Evolutionary conservation across 129 eudicot genomes (phyloP).

Genomic region (Tagetes erecta): DNA sequence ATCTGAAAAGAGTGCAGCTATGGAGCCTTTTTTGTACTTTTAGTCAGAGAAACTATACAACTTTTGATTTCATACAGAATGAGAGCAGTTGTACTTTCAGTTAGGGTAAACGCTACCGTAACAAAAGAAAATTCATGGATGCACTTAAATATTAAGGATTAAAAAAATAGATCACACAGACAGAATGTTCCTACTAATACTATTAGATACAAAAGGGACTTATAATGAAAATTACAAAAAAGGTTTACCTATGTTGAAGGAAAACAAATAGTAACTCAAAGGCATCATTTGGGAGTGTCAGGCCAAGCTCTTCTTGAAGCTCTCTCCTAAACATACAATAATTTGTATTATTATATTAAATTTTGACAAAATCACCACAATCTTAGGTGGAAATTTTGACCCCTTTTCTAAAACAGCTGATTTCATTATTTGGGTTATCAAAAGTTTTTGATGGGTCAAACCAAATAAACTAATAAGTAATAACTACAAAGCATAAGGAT

Average conservation of each 20-base stretch:
- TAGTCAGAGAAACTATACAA: not conserved
- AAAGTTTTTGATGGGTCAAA: not conserved
- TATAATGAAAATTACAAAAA: not conserved
- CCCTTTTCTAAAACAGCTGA: not conserved
- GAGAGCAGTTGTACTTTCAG: not conserved
- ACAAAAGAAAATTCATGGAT: not conserved
- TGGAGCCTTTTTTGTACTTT: not conserved
- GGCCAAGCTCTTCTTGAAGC: constrained; percentile 95
- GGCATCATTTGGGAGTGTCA: constrained; percentile 84
- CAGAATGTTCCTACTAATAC: not conserved
- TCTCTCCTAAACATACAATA: constrained; percentile 71
- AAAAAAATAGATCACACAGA: not conserved
- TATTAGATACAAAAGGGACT: not conserved
- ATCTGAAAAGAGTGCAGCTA: not conserved
- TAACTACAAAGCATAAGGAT: not conserved
- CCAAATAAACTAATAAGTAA: not conserved
- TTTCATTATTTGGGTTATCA: constrained; percentile 4
- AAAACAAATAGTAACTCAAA: constrained; percentile 76
- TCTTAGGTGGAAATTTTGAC: not conserved
- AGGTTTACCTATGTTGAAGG: constrained; percentile 64
- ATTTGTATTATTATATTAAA: not conserved
- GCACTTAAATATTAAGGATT: not conserved
- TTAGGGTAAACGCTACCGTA: constrained; percentile 1
- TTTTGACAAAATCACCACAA: constrained; percentile 4
- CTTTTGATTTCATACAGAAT: constrained; percentile 1